phyloP scores from a whole-genome alignment of 345 rosid species.

The Syzygium aromaticum region DNA sequence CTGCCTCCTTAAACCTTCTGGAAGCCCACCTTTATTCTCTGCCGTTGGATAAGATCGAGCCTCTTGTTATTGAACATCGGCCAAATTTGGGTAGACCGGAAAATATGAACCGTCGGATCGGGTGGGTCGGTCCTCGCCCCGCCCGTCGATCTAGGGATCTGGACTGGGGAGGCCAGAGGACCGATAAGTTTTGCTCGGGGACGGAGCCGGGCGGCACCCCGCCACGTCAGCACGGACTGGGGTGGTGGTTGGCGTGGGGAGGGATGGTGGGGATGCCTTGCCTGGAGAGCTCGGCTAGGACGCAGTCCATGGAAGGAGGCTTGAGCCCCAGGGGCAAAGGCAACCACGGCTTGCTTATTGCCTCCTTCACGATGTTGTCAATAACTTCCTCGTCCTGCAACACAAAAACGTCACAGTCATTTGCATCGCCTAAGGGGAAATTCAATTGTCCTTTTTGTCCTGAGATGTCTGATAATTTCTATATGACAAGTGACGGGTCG shows the following conservation, averaged over 20 bases:
- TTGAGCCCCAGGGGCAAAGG: conserved; percentile 87
- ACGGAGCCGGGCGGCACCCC: not conserved
- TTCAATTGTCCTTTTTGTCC: not conserved
- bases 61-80: not conserved
- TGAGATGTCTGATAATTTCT: not conserved
- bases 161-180: not conserved
- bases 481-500: not conserved
- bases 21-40: not conserved
- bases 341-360: conserved; percentile 82
- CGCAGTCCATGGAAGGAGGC: conserved; percentile 71
- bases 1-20: not conserved
- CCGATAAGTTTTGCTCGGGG: not conserved
- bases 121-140: not conserved
- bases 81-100: not conserved
- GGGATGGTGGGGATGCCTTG: conserved; percentile 71
- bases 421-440: not conserved
- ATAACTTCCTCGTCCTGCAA: conserved; percentile 63
- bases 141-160: not conserved
- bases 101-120: not conserved
- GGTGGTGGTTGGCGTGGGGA: conserved; percentile 25
- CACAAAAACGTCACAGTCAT: not conserved
- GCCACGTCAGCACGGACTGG: conserved; percentile 18
- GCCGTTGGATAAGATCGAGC: not conserved
- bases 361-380: conserved; percentile 78
- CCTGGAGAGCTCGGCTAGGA: conserved; percentile 73